Evolutionary conservation across 768 basidiomycete species (phyloP).

Genomic region (Tulasnella sp.): DNA sequence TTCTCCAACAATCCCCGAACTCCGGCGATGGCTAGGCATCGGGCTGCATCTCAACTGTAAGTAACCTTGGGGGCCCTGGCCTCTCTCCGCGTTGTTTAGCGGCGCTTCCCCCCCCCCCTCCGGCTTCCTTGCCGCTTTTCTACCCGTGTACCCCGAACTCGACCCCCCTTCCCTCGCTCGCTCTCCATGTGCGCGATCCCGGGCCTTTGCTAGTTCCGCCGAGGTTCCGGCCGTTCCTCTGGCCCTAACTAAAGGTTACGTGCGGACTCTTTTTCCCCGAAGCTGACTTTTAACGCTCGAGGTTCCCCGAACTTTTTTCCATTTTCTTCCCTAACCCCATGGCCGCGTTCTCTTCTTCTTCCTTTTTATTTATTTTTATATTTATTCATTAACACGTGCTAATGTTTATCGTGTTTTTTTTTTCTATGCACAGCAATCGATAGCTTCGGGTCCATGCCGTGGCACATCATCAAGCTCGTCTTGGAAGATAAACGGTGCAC

Average conservation of each 20-base stretch:
- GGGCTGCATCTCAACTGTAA: conserved; percentile 58
- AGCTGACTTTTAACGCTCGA: conserved; percentile 1
- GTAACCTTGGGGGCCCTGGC: conserved; percentile 33
- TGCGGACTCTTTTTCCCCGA: conserved; percentile 5
- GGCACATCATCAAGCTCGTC: conserved; percentile 65
- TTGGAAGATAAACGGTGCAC: conserved; percentile 58
- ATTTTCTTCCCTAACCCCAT: neutral
- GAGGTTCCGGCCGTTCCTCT: conserved; percentile 10
- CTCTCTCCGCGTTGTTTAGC: neutral
- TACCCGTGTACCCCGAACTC: conserved; percentile 2
- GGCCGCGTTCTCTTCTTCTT: neutral
- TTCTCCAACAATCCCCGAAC: conserved; percentile 14
- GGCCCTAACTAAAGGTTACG: neutral
- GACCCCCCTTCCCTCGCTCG: neutral
- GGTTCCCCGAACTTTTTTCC: conserved; percentile 10
- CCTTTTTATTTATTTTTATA: neutral
- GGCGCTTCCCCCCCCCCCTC: neutral
- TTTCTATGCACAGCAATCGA: conserved; percentile 49
- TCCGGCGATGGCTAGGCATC: conserved; percentile 47
- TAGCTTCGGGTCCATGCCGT: conserved; percentile 56
- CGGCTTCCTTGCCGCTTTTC: conserved; percentile 2
- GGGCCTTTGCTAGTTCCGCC: conserved; percentile 6
- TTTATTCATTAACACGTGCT: neutral
- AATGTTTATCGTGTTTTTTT: neutral
- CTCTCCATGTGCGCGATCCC: neutral